Conservation (phyloP, 768 basidiomycete species). For the Amanita jacksonii region DNA sequence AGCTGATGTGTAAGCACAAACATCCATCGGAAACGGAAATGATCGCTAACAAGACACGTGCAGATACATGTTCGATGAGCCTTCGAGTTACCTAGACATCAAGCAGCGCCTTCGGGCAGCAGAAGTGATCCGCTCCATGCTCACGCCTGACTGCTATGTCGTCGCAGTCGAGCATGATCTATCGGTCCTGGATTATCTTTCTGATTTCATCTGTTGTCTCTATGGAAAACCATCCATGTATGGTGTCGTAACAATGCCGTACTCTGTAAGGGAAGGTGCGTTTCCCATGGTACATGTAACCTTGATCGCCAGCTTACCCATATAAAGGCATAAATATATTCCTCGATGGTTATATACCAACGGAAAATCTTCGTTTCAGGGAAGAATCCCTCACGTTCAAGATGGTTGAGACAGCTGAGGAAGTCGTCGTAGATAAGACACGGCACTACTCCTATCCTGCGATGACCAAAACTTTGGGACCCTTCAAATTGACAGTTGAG, state of each 20-base stretch:
- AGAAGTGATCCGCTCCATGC: conserved; percentile 83
- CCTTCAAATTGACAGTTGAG: conserved; percentile 92
- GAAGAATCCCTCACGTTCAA: conserved; percentile 95
- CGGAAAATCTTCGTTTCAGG: conserved; percentile 96
- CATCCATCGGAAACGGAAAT: conserved; percentile 5
- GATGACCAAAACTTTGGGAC: conserved; percentile 95
- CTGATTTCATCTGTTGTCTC: conserved; percentile 95
- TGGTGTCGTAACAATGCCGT: conserved; percentile 98
- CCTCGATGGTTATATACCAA: conserved; percentile 97
- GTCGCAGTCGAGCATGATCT: conserved; percentile 99
- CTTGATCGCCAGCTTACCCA: conserved; percentile 5
- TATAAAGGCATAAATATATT: conserved; percentile 93
- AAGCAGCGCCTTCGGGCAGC: conserved; percentile 93
- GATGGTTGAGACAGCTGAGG: conserved; percentile 95
- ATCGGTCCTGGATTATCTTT: conserved; percentile 95
- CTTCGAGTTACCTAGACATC: conserved; percentile 96
- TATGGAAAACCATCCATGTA: conserved; percentile 98
- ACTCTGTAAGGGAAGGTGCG: conserved; percentile 91
- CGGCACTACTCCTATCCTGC: conserved; percentile 85
- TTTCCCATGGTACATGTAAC: conserved; percentile 3
- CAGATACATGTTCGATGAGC: conserved; percentile 99
- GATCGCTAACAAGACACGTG: not conserved
- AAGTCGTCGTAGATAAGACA: conserved; percentile 77
- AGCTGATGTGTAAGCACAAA: conserved; percentile 78
- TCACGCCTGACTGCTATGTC: conserved; percentile 81